These are phyloP conservation scores for Xylariaceae sp. DNA, from an alignment of 2,329 filamentous ascomycete species.

Conservation along the genomic window DNA sequence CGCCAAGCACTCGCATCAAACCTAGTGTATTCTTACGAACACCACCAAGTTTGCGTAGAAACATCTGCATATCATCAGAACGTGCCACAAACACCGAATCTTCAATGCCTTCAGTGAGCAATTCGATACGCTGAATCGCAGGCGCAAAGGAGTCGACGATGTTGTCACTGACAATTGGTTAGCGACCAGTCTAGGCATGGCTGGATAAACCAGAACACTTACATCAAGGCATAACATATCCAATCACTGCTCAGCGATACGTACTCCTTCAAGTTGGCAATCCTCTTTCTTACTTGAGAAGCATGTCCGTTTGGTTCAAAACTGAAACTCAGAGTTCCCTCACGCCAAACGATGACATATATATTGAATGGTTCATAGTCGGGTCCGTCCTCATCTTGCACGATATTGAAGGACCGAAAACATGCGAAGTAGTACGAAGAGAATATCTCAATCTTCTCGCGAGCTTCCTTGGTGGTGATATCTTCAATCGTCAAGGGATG, in stretches of 20 bases:
- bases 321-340: conserved; percentile 94
- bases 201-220: conserved; percentile 46
- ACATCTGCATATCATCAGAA: conserved; percentile 85
- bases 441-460: conserved; percentile 98
- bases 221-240: conserved; percentile 99
- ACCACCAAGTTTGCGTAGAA: conserved; percentile 86
- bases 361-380: conserved; percentile 96
- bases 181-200: conserved; percentile 25
- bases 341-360: conserved; percentile 95
- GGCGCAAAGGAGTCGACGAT: conserved; percentile 97
- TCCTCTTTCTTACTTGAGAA: conserved; percentile 86
- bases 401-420: conserved; percentile 88
- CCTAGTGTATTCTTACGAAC: conserved; percentile 95
- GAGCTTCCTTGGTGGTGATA: conserved; percentile 92
- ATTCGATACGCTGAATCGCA: conserved; percentile 84
- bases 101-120: conserved; percentile 90
- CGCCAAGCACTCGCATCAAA: conserved; percentile 88
- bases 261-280: conserved; percentile 92
- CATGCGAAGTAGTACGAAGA: conserved; percentile 98
- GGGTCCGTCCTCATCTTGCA: conserved; percentile 77
- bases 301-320: conserved; percentile 89
- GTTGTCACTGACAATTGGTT: conserved; percentile 70
- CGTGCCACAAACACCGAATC: conserved; percentile 94
- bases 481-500: conserved; percentile 96
- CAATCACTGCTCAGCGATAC: conserved; percentile 94